Evolutionary conservation across 2,329 filamentous ascomycete species (phyloP), one percentile per base, ranked within the genome.

Genomic region (Aspergillus sp.): DNA sequence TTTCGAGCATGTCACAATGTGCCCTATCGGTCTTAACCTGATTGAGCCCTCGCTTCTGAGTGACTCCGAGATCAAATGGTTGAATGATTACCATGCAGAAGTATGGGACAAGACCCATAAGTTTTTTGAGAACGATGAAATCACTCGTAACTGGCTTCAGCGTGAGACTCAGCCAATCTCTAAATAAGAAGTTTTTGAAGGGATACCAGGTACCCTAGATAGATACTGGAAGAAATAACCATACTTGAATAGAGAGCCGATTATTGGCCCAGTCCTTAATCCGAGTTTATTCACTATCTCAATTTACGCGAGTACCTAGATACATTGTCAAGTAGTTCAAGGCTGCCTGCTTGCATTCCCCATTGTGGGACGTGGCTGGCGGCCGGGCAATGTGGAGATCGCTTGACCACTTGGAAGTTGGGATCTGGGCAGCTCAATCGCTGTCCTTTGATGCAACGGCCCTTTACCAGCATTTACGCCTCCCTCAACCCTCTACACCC

Each of bases 1-100:
- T 3, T 99, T 99, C 66, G 93, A 99, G 79, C 91, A 96, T 74
- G 92, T 98, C 64, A 99, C 95, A 0, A 91, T 99, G 91, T 91
- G 93, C 17, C 95, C 95, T 0, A 92, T 96, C 76, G 97, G 93
- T 77, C 85, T 87, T 60, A 97, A 91, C 61, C 79, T 99, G 63
- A 92, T 96, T 62, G 90, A 98, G 67, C 79, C 83, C 54, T 80
- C 73, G 51, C 79, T 96, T 34, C 77, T 99, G 64, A 92, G 87
- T 0, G 79, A 81, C 4, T 81, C 79, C 12, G 95, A 99, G 79
- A 90, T 88, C 77, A 77, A 83, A 60, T 99, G 93, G 90, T 77
- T 99, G 64, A 96, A 98, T 68, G 82, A 86, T 42, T 96, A 96
- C 72, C 90, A 96, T 72, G 77, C 82, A 34, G 88, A 95, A 72